Base-by-base conservation (phyloP, 2,329 filamentous ascomycete species). In the Dactylellina leptospora region DNA sequence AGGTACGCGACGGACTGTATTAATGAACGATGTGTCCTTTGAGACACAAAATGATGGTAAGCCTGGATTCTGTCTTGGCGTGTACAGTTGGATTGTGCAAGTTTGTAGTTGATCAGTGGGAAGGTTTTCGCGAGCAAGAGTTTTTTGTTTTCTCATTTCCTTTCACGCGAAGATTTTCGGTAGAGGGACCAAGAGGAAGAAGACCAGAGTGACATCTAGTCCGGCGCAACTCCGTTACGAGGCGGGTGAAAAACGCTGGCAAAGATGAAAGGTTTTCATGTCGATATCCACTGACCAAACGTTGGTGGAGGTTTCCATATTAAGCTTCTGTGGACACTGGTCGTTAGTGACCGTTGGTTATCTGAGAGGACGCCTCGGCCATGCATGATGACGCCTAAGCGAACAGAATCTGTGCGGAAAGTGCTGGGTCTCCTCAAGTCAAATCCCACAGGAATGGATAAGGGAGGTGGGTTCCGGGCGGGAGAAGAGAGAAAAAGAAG, bases 241-340 rank as follows among this genome's bases (percentile, higher is more conserved):
- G 22, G 47, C 48, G 47, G 53, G 9, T n/a, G n/a, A n/a, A 48
- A 63, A 30, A 72, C 33, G 27, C 27, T 18, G n/a, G 18, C 45
- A 45, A 50, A 11, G 28, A 36, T 11, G 42, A 63, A 50, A 22
- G 38, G 27, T 60, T n/a, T n/a, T n/a, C 59, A 64, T 63, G 59
- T 60, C 59, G 53, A 64, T 53, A 33, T 53, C 54, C 45, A 72
- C 80, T 74, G 88, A 97, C 93, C 93, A 79, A 90, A 97, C 79
- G 96, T 91, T 75, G 95, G 95, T 73, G 95, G 95, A 63, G 95
- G 93, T 80, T 97, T 99, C 93, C 93, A 99, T 77, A 99, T 97
- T 79, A 99, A 82, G 80, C 92, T 96, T 82, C 93, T 95, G 74
- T 38, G 55, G 48, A 58, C 16, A 22, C 48, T 47, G 25, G 54